Conservation (phyloP, 176 grass and related monocot genomes). For the Cenchrus fungigraminus region DNA sequence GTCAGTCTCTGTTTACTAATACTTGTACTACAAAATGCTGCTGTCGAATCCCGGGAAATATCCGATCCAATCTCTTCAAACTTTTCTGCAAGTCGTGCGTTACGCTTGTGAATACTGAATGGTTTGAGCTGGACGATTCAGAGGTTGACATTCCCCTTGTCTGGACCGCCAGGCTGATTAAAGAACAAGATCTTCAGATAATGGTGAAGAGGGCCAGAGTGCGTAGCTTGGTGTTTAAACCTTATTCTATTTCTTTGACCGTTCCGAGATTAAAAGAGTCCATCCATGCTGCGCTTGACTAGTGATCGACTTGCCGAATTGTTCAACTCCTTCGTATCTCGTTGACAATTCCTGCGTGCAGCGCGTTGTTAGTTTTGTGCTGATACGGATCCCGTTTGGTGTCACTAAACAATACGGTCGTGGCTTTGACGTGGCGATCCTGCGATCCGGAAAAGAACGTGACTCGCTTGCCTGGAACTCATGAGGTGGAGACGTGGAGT, state of each 20-base stretch:
- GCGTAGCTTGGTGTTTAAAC: too few relatives aligned
- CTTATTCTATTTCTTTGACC: background rate
- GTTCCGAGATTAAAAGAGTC: background rate
- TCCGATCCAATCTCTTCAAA: background rate
- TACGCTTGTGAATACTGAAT: background rate
- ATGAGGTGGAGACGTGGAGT: background rate
- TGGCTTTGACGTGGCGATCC: slow-evolving; percentile 3
- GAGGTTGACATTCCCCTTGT: slow-evolving; percentile 30
- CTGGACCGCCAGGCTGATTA: background rate
- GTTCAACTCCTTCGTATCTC: background rate
- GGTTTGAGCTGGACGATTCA: background rate
- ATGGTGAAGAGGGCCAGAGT: background rate
- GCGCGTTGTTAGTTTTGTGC: background rate
- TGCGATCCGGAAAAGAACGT: background rate
- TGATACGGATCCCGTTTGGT: slow-evolving; percentile 13
- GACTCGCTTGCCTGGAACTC: background rate
- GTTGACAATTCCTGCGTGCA: slow-evolving; percentile 22
- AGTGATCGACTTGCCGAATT: too few relatives aligned
- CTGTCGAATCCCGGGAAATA: slow-evolving; percentile 28
- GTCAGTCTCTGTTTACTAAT: slow-evolving; percentile 1
- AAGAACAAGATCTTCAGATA: slow-evolving; percentile 19
- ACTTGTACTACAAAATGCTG: background rate
- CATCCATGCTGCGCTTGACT: too few relatives aligned
- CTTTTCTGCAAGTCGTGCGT: background rate
- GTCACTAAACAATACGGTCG: background rate